Conservation (phyloP, 202 grass and related monocot species). For the Bolboschoenoplectus hybrid region DNA sequence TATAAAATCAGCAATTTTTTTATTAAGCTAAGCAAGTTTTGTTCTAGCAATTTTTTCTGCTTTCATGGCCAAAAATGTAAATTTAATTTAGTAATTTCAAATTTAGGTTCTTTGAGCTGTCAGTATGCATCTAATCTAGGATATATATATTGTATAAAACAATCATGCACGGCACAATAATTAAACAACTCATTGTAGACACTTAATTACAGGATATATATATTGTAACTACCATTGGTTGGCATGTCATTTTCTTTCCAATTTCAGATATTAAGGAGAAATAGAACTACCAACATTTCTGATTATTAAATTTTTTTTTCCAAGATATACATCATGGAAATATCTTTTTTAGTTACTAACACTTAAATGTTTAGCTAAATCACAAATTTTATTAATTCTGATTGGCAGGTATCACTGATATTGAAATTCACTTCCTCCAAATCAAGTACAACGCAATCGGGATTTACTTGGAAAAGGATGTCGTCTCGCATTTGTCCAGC, state of each 20-base stretch:
- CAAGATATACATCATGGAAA: not conserved
- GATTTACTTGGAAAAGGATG: slow-evolving; percentile 58
- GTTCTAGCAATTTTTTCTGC: not conserved
- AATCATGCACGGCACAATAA: not conserved
- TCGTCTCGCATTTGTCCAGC: slow-evolving; percentile 35
- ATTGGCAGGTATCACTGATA: slow-evolving; percentile 76
- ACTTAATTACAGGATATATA: not conserved
- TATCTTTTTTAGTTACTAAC: not conserved
- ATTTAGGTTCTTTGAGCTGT: not conserved
- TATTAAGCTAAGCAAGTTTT: not conserved
- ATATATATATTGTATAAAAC: too few species aligned
- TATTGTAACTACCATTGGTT: slow-evolving; percentile 18
- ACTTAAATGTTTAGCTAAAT: not conserved
- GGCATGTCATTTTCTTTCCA: slow-evolving; percentile 21
- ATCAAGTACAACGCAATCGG: slow-evolving; percentile 91
- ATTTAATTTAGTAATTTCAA: not conserved
- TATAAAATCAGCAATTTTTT: not conserved
- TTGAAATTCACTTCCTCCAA: slow-evolving; percentile 92
- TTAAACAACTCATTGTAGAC: not conserved
- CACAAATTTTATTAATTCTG: not conserved
- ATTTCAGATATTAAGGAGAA: not conserved
- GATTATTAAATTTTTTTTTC: too few species aligned
- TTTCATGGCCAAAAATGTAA: not conserved
- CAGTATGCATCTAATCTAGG: not conserved
- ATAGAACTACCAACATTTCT: too few species aligned